Percentiles rank a stretch among this genome's conserved stretches.
These are phyloP conservation scores for Aspergillus sp. DNA, from an alignment of 2,329 filamentous ascomycete genomes.

Conservation along the genomic window DNA sequence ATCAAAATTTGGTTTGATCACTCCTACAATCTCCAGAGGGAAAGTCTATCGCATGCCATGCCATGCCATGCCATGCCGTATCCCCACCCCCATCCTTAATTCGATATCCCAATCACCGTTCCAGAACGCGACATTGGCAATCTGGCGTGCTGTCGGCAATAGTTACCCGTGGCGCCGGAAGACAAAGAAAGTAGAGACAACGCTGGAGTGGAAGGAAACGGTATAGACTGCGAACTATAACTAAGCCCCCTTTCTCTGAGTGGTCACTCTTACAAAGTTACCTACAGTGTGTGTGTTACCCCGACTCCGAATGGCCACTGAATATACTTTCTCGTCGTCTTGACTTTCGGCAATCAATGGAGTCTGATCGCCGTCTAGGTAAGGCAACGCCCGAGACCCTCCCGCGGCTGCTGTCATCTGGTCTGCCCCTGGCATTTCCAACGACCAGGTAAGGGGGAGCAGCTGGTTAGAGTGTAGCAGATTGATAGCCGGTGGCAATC, in stretches of 20 bases:
- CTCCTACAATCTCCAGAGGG: neutral
- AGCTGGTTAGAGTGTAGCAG: neutral
- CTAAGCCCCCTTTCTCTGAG: too few relatives aligned
- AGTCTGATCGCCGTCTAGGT: neutral
- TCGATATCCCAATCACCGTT: too few relatives aligned
- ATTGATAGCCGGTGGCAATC: neutral
- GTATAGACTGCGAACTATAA: neutral
- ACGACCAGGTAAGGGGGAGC: neutral
- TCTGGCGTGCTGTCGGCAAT: neutral
- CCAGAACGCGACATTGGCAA: too few relatives aligned
- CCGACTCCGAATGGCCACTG: too few relatives aligned
- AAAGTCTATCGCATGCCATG: too few relatives aligned
- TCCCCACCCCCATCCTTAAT: too few relatives aligned
- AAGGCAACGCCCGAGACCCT: neutral
- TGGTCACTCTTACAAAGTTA: too few relatives aligned
- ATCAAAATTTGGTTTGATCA: neutral
- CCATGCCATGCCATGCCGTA: too few relatives aligned
- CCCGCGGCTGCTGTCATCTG: neutral
- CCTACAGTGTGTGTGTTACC: too few relatives aligned
- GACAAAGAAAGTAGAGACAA: neutral
- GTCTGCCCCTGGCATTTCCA: neutral
- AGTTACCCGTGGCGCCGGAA: neutral
- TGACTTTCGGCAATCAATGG: neutral
- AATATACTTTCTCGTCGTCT: neutral
- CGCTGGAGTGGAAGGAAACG: too few relatives aligned